Evolutionary conservation across 495 filamentous ascomycete genomes (phyloP).

Genomic region (Penicillium coffeae): DNA sequence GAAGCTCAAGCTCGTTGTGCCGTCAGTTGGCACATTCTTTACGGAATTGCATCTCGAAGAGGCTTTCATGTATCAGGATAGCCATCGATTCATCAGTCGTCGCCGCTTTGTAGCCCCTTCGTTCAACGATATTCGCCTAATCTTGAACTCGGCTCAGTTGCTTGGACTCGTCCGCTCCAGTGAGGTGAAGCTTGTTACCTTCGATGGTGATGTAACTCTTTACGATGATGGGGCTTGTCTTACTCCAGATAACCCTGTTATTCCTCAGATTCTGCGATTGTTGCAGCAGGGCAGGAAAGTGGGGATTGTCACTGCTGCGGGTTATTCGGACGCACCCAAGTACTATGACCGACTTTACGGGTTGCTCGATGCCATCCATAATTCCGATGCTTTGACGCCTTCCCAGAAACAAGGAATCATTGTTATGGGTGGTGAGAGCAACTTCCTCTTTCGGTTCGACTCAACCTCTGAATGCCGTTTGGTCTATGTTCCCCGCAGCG

Average conservation of each 20-base stretch:
- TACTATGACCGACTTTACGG: constrained; percentile 85
- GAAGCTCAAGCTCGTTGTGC: constrained; percentile 89
- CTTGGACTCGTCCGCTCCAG: constrained; percentile 69
- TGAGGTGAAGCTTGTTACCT: constrained; percentile 75
- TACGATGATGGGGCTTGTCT: constrained; percentile 90
- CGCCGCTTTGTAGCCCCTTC: constrained; percentile 93
- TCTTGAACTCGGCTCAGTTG: constrained; percentile 91
- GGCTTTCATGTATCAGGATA: constrained; percentile 88
- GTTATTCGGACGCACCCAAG: constrained; percentile 79
- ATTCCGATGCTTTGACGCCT: constrained; percentile 51
- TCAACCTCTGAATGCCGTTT: constrained; percentile 30
- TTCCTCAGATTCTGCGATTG: constrained; percentile 69
- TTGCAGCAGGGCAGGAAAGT: constrained; percentile 62
- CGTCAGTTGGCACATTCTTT: constrained; percentile 86
- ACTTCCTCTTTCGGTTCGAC: constrained; percentile 80
- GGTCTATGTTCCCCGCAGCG: constrained; percentile 57
- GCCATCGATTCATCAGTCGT: constrained; percentile 77
- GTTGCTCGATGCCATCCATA: constrained; percentile 75
- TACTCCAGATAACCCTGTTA: constrained; percentile 67
- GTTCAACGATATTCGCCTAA: constrained; percentile 93
- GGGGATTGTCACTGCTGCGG: constrained; percentile 94
- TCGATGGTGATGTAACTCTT: constrained; percentile 95
- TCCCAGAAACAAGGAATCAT: constrained; percentile 71
- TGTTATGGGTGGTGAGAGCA: constrained; percentile 87
- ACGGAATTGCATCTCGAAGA: constrained; percentile 79